Percentiles rank a stretch among this genome's conserved stretches.
phyloP scores from a whole-genome alignment of 139 green algal genomes.

The Chlamydomonas schloesseri region DNA sequence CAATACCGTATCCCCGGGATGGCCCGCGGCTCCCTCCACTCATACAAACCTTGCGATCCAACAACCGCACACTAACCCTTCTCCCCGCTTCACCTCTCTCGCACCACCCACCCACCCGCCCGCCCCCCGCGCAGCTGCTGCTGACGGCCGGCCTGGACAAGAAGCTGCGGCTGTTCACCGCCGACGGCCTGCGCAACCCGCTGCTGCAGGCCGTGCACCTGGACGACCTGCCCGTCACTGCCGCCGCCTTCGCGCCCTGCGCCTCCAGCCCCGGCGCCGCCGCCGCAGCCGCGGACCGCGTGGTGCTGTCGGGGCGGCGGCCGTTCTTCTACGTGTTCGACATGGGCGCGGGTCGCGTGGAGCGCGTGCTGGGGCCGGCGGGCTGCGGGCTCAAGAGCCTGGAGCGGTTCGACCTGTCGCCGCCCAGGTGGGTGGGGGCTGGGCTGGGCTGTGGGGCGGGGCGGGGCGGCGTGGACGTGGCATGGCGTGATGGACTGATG shows the following conservation, averaged over 20 bases:
- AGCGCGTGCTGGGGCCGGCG: conserved; percentile 71
- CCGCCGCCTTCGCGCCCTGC: conserved; percentile 83
- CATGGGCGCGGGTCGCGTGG: conserved; percentile 66
- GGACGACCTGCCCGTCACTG: conserved; percentile 88
- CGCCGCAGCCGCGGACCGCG: background rate
- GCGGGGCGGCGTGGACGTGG: too few species aligned
- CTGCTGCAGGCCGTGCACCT: conserved; percentile 87
- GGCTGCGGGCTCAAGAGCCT: conserved; percentile 66
- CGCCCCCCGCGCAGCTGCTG: conserved; percentile 74
- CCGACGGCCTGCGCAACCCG: conserved; percentile 88
- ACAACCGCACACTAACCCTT: too few species aligned
- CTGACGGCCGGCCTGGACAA: conserved; percentile 92
- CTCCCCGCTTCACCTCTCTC: background rate
- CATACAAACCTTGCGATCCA: too few species aligned
- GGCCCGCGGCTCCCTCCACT: too few species aligned
- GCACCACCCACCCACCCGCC: too few species aligned
- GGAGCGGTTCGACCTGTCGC: conserved; percentile 82
- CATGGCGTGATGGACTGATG: too few species aligned
- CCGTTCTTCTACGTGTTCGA: conserved; percentile 93
- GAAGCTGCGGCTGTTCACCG: conserved; percentile 88
- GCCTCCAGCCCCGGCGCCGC: conserved; percentile 30
- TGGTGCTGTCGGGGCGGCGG: conserved; percentile 52
- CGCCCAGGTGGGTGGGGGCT: conserved; percentile 14
- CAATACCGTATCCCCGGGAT: too few species aligned
- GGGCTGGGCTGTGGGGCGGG: too few species aligned